Evolutionary conservation across 345 rosid genomes (phyloP).

Genomic region (Arabidopsis suecica): DNA sequence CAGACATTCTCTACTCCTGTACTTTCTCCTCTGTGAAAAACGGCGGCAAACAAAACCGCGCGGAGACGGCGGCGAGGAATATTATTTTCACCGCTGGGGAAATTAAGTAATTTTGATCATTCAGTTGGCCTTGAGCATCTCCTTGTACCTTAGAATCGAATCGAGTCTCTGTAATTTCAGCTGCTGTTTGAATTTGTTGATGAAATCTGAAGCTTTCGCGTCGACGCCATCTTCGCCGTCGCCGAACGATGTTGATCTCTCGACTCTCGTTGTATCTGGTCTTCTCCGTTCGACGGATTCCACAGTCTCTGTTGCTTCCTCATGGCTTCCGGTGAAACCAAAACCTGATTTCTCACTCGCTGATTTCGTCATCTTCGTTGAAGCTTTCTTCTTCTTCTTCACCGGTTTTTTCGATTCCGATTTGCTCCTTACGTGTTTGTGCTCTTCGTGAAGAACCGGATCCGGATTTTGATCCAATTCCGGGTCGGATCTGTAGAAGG

Average conservation of each 20-base stretch:
- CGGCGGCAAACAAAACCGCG: constrained; percentile 11
- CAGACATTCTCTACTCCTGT: background rate
- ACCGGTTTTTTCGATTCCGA: constrained; percentile 50
- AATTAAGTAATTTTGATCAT: background rate
- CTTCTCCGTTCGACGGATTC: constrained; percentile 46
- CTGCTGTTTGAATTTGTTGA: constrained; percentile 50
- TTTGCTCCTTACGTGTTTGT: constrained; percentile 49
- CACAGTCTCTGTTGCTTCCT: constrained; percentile 32
- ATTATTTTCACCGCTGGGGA: constrained; percentile 3
- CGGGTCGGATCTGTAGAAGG: constrained; percentile 48
- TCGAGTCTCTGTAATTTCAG: constrained; percentile 48
- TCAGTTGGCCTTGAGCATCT: constrained; percentile 41
- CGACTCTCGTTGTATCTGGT: constrained; percentile 46
- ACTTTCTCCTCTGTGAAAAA: background rate
- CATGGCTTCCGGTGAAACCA: constrained; percentile 13
- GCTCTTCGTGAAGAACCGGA: constrained; percentile 24
- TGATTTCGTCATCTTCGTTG: constrained; percentile 67
- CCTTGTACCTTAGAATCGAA: constrained; percentile 48
- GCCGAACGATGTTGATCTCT: constrained; percentile 34
- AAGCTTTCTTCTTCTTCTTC: constrained; percentile 30
- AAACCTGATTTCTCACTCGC: constrained; percentile 62
- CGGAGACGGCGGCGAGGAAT: background rate
- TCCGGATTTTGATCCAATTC: constrained; percentile 31
- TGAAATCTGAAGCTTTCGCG: constrained; percentile 52
- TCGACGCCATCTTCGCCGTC: constrained; percentile 48